Evolutionary conservation across 2,329 filamentous ascomycete species (phyloP), one percentile per base, ranked within the genome.

Genomic region (Esteya vermicola): DNA sequence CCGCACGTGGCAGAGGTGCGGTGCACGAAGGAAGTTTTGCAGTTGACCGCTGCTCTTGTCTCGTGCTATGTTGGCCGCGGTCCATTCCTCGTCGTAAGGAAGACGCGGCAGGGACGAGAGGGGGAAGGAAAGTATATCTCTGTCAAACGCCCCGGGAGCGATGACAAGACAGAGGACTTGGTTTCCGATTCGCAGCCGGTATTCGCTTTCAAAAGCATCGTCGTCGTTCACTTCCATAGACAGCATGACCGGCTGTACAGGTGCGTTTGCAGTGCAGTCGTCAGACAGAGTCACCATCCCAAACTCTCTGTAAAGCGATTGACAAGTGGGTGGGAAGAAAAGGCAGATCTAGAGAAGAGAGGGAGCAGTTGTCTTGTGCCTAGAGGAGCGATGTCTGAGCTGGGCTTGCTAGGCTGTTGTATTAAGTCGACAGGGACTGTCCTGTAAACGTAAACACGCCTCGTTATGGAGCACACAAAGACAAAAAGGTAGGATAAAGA

Each of bases 81-180:
- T 51, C 52, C 49, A 54, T 46, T 49, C 44, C 32, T 52, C 43
- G 37, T 50, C 27, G 26, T 50, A 53, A 38, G 49, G 46, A 42
- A 54, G 43, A 43, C 4, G 44, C 21, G 50, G 45, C 13, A 53
- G 41, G 32, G 48, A 51, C 38, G 46, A 28, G 38, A 53, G 43
- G 26, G 50, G 48, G 33, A 48, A 47, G 27, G 44, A 52, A 42
- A 54, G 48, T 22, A 41, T 47, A 36, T 51, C 48, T 43, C 43
- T 45, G 35, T 51, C 45, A 45, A 51, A 49, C 36, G 49, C 49
- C 34, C 49, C 48, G 22, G 49, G 52, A 38, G 47, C 40, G 33
- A 51, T 46, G 38, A 51, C 40, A 42, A 53, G 41, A 45, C 51
- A 53, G 43, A 47, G 51, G 38, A 53, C 48, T 44, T 50, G 38